phyloP scores from a whole-genome alignment of 306 rosid genomes.

The Citrullus mucosospermus region DNA sequence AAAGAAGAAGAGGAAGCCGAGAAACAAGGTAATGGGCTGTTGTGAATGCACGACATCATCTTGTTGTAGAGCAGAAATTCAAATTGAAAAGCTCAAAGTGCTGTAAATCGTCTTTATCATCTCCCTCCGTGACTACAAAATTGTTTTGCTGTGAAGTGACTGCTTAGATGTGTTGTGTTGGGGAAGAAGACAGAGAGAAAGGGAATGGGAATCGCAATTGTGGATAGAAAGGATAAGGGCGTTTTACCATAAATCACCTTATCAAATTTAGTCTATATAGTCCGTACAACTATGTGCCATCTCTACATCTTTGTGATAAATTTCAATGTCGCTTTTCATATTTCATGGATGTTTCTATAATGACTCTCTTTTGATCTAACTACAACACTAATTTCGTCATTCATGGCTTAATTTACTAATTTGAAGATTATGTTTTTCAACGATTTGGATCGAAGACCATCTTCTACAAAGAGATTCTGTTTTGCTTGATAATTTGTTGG shows the following conservation, averaged over 20 bases:
- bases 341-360: no score
- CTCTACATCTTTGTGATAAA: no score
- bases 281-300: neutral
- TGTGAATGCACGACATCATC: constrained; percentile 40
- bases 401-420: no score
- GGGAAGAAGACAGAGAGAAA: constrained; percentile 5
- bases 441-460: no score
- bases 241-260: neutral
- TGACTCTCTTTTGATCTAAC: no score
- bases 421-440: no score
- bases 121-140: neutral
- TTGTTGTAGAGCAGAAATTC: neutral
- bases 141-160: neutral
- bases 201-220: neutral
- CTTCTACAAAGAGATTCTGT: no score
- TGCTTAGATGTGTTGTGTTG: neutral
- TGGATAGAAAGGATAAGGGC: constrained; percentile 6
- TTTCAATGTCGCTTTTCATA: no score
- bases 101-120: neutral
- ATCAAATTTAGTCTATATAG: neutral
- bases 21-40: constrained; percentile 30
- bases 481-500: no score
- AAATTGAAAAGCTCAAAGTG: neutral
- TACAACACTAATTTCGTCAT: no score
- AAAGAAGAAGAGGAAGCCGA: constrained; percentile 22